These are phyloP conservation scores for Talaromyces islandicus DNA, from an alignment of 2,329 filamentous ascomycete genomes.

Conservation along the genomic window DNA sequence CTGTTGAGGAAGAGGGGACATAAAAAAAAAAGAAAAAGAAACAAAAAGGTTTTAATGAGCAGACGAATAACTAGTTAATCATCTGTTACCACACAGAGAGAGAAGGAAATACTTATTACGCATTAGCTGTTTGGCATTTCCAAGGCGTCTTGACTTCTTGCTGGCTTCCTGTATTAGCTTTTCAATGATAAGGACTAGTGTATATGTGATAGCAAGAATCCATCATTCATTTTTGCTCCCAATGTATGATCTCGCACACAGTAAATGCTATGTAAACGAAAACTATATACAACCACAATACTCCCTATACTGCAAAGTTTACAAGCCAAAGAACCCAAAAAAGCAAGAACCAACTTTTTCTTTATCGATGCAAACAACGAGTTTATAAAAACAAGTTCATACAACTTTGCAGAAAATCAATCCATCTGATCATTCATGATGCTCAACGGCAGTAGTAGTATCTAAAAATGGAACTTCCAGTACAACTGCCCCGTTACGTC, in stretches of 20 bases:
- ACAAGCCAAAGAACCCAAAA: not conserved
- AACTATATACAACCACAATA: not conserved
- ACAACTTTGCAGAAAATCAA: too few species aligned
- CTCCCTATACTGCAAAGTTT: not conserved
- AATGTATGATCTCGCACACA: not conserved
- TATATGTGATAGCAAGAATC: not conserved
- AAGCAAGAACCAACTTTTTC: not conserved
- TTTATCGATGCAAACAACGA: not conserved
- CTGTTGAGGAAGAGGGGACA: not conserved
- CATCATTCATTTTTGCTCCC: not conserved
- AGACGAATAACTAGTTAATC: not conserved
- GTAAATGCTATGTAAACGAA: not conserved
- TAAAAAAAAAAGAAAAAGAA: not conserved
- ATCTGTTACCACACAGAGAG: not conserved
- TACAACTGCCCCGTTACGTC: conserved; percentile 77
- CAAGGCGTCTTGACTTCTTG: not conserved
- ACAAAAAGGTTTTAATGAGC: not conserved
- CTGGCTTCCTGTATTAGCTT: not conserved
- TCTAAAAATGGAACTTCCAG: conserved; percentile 64
- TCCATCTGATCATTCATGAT: conserved; percentile 8
- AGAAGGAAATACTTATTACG: not conserved
- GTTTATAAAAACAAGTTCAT: too few species aligned
- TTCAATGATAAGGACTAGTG: too few species aligned
- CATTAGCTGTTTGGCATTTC: not conserved
- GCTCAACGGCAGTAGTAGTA: conserved; percentile 7